Conservation (phyloP, 331 rosid species). For the Rosa hybrid region DNA sequence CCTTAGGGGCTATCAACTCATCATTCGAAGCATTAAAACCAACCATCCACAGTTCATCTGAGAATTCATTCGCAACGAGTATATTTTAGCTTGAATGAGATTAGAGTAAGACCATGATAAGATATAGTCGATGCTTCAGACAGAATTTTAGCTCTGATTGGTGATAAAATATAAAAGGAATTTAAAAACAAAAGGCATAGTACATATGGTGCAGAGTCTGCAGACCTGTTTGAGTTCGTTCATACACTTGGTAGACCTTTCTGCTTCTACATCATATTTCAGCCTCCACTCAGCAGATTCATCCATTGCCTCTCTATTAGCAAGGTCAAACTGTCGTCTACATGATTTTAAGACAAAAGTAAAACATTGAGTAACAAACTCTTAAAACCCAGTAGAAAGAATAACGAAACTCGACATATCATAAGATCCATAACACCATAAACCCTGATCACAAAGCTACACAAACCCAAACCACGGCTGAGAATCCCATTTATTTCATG, state of each 20-base stretch:
- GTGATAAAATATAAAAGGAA: no score
- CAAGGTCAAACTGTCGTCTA: slow-evolving; percentile 84
- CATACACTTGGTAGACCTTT: slow-evolving; percentile 47
- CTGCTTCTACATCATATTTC: slow-evolving; percentile 60
- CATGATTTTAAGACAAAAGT: slow-evolving; percentile 16
- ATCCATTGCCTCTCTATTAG: slow-evolving; percentile 85
- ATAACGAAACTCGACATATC: background rate
- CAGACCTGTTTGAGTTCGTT: slow-evolving; percentile 63
- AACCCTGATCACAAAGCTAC: background rate
- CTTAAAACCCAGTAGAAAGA: background rate
- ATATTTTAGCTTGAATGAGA: background rate
- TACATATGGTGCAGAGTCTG: background rate
- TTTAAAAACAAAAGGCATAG: background rate
- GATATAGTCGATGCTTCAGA: background rate
- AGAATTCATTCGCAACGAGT: background rate
- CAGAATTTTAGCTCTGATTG: background rate
- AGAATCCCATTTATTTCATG: slow-evolving; percentile 5
- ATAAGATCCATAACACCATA: background rate
- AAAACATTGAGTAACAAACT: background rate
- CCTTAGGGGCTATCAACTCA: background rate
- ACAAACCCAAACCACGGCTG: background rate
- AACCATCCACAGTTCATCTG: background rate
- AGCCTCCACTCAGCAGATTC: slow-evolving; percentile 98
- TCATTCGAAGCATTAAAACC: background rate
- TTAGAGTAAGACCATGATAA: background rate